Evolutionary conservation across 2,329 filamentous ascomycete species (phyloP).

Genomic region (Beauveria scarabaeidicola): DNA sequence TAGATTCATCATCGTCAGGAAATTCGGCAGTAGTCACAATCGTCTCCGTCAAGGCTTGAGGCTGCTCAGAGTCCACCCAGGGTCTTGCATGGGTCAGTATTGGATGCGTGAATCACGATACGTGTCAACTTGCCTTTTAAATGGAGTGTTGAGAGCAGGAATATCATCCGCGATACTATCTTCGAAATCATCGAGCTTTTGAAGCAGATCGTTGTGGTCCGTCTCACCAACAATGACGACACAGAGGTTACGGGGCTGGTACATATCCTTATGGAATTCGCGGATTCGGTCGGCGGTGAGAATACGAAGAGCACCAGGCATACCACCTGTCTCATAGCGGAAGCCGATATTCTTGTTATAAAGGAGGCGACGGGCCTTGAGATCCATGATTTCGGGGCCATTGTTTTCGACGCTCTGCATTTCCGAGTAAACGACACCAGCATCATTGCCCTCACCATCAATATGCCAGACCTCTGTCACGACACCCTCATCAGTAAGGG

Average conservation of each 20-base stretch:
- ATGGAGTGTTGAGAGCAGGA: constrained; percentile 63
- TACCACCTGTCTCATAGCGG: constrained; percentile 94
- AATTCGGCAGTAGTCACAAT: constrained; percentile 76
- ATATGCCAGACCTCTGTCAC: constrained; percentile 96
- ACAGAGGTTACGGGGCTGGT: constrained; percentile 92
- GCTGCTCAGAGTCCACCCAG: constrained; percentile 82
- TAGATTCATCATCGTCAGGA: constrained; percentile 91
- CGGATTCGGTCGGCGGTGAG: constrained; percentile 84
- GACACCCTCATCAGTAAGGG: constrained; percentile 84
- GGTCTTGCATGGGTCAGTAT: constrained; percentile 37
- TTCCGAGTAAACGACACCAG: constrained; percentile 94
- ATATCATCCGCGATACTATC: constrained; percentile 76
- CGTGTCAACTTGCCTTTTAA: constrained; percentile 48
- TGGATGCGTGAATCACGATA: background rate
- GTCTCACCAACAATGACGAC: constrained; percentile 88
- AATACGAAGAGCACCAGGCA: constrained; percentile 84
- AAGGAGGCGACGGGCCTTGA: constrained; percentile 67
- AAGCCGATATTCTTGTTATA: constrained; percentile 90
- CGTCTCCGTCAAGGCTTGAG: constrained; percentile 63
- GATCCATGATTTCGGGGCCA: constrained; percentile 76
- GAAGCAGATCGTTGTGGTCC: constrained; percentile 69
- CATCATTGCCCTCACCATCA: constrained; percentile 87
- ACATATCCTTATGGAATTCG: constrained; percentile 94
- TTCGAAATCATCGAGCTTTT: constrained; percentile 82
- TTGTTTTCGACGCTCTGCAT: constrained; percentile 95